These are phyloP conservation scores for Myochromella boudieri DNA, from an alignment of 768 basidiomycete species.

Conservation along the genomic window DNA sequence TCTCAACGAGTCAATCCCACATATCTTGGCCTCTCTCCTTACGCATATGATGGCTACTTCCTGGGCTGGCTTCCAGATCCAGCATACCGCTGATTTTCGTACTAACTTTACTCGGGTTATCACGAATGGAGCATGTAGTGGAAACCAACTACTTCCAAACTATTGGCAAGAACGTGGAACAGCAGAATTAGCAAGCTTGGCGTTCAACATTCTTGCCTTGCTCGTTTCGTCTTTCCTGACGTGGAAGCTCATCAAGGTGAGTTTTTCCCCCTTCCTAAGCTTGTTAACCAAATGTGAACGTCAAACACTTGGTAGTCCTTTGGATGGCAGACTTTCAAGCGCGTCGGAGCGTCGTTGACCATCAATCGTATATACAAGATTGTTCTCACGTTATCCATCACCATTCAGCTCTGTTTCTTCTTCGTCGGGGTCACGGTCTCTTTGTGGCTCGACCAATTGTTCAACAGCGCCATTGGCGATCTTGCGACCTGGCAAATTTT, in stretches of 20 bases:
- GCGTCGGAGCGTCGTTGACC: slow-evolving; percentile 70
- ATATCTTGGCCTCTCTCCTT: slow-evolving; percentile 70
- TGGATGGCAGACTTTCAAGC: slow-evolving; percentile 89
- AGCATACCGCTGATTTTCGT: slow-evolving; percentile 57
- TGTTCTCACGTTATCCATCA: slow-evolving; percentile 67
- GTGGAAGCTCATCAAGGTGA: slow-evolving; percentile 74
- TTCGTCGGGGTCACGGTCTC: slow-evolving; percentile 70
- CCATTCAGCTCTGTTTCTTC: slow-evolving; percentile 75
- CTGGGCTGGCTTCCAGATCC: slow-evolving; percentile 72
- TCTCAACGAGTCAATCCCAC: slow-evolving; percentile 79
- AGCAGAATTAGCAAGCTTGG: slow-evolving; percentile 66
- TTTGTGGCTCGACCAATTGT: slow-evolving; percentile 77
- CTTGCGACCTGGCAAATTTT: slow-evolving; percentile 41
- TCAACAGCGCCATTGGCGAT: slow-evolving; percentile 62
- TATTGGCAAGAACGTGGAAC: slow-evolving; percentile 64
- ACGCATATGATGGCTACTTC: slow-evolving; percentile 73
- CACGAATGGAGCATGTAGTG: slow-evolving; percentile 63
- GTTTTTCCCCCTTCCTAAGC: neutral
- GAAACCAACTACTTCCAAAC: slow-evolving; percentile 49
- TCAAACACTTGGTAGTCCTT: slow-evolving; percentile 45
- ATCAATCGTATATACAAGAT: slow-evolving; percentile 78
- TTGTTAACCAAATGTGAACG: neutral
- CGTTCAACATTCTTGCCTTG: slow-evolving; percentile 60
- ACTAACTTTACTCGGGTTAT: slow-evolving; percentile 54
- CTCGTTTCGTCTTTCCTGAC: slow-evolving; percentile 63